These are phyloP conservation scores for Chlorella vulgaris DNA, from an alignment of 139 green algal species.

Conservation along the genomic window DNA sequence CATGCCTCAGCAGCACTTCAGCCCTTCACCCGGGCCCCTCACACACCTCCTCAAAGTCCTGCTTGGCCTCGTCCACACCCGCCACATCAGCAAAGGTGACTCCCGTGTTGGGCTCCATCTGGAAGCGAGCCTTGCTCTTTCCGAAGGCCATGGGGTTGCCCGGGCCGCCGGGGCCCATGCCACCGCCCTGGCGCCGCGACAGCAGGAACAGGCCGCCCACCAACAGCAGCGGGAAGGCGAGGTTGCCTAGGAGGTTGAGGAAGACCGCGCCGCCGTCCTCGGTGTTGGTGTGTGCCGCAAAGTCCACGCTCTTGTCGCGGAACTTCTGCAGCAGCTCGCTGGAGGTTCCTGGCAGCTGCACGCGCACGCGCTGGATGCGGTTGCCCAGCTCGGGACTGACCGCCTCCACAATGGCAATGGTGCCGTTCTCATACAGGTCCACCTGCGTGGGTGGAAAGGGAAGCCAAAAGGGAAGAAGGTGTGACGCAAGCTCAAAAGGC, in stretches of 20 bases:
- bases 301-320: slow-evolving; percentile 98
- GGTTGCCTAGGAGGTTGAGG: slow-evolving; percentile 95
- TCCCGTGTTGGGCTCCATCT: slow-evolving; percentile 99
- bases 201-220: slow-evolving; percentile 99
- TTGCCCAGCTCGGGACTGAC: slow-evolving; percentile 99
- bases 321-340: slow-evolving; percentile 96
- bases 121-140: slow-evolving; percentile 97
- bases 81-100: slow-evolving; percentile 98
- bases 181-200: slow-evolving; percentile 72
- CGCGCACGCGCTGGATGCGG: slow-evolving; percentile 97
- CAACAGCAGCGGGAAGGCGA: slow-evolving; percentile 98
- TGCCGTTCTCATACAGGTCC: slow-evolving; percentile 99
- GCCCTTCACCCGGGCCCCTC: background rate
- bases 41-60: slow-evolving; percentile 97
- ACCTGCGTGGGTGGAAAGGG: slow-evolving; percentile 60
- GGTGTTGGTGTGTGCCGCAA: slow-evolving; percentile 94
- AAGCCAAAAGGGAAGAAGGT: too few species aligned
- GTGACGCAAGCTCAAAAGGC: background rate
- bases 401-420: slow-evolving; percentile 99
- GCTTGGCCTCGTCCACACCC: slow-evolving; percentile 99
- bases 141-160: slow-evolving; percentile 97
- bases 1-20: background rate
- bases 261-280: slow-evolving; percentile 95
- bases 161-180: slow-evolving; percentile 82
- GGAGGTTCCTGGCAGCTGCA: slow-evolving; percentile 95